Conservation (phyloP, 139 green algal species). For the Closterium sp. region DNA sequence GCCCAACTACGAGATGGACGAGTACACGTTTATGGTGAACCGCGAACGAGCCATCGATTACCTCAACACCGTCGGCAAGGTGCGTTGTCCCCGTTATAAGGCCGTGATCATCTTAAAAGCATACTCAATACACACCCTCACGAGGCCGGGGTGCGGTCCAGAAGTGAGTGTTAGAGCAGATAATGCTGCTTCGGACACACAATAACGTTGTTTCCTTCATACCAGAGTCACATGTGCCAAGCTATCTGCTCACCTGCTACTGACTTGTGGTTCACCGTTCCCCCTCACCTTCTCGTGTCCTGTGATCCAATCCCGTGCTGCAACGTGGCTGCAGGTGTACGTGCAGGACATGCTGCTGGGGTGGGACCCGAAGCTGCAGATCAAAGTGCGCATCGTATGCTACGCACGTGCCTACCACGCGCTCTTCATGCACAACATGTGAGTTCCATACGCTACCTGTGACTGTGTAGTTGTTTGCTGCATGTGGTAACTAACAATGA, state of each 20-base stretch:
- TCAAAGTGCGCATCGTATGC: slow-evolving; percentile 64
- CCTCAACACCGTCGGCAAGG: slow-evolving; percentile 25
- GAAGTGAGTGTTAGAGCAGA: too few species aligned
- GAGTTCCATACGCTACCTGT: background rate
- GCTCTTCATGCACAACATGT: slow-evolving; percentile 97
- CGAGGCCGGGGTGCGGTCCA: too few species aligned
- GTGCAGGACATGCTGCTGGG: slow-evolving; percentile 48
- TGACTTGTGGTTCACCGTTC: too few species aligned
- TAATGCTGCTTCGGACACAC: too few species aligned
- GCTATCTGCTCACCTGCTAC: too few species aligned
- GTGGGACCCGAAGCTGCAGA: slow-evolving; percentile 31
- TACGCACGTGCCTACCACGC: slow-evolving; percentile 88
- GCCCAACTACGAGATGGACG: slow-evolving; percentile 32
- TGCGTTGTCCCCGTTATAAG: background rate
- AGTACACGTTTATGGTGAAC: slow-evolving; percentile 40
- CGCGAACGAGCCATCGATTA: slow-evolving; percentile 31
- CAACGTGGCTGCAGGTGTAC: slow-evolving; percentile 26
- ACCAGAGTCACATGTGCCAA: too few species aligned
- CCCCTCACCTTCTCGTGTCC: too few species aligned
- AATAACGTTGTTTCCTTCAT: too few species aligned
- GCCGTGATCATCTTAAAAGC: too few species aligned
- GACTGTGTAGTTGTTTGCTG: too few species aligned
- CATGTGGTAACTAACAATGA: too few species aligned
- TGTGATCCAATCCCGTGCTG: background rate
- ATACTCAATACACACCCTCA: too few species aligned